These are phyloP conservation scores for Allantophomopsis lycopodina DNA, from an alignment of 2,329 filamentous ascomycete genomes.

Conservation along the genomic window DNA sequence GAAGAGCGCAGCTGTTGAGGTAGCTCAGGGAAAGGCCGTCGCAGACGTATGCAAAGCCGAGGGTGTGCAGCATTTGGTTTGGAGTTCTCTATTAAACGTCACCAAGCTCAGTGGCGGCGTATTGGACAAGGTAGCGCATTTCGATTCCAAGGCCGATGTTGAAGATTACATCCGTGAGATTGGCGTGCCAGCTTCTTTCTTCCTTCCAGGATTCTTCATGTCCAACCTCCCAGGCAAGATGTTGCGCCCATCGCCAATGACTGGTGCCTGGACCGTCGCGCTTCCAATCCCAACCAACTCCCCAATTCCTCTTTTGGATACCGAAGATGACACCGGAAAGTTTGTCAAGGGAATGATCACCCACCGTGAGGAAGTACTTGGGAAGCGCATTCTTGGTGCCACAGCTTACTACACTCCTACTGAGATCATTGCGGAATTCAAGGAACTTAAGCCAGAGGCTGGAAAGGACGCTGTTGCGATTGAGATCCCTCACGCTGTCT, in stretches of 20 bases:
- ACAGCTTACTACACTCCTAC: conserved; percentile 24
- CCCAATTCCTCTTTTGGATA: conserved; percentile 19
- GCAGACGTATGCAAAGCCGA: conserved; percentile 29
- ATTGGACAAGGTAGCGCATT: conserved; percentile 19
- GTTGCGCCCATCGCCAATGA: conserved; percentile 8
- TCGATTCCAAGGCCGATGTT: conserved; percentile 21
- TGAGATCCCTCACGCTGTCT: conserved; percentile 25
- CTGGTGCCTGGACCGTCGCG: conserved; percentile 15
- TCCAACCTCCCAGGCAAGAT: conserved; percentile 24
- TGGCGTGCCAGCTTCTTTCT: conserved; percentile 32
- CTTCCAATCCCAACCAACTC: conserved; percentile 15
- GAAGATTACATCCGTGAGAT: conserved; percentile 20
- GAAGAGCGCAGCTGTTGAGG: conserved; percentile 23
- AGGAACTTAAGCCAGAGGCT: conserved; percentile 23
- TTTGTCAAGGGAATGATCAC: conserved; percentile 18
- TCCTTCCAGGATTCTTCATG: conserved; percentile 36
- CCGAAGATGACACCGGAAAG: conserved; percentile 20
- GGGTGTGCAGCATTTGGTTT: conserved; percentile 30
- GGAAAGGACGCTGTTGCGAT: conserved; percentile 22
- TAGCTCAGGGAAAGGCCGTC: conserved; percentile 31
- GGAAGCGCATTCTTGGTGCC: conserved; percentile 27
- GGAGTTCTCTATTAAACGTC: conserved; percentile 27
- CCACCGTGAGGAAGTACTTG: conserved; percentile 22
- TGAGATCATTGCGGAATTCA: conserved; percentile 25
- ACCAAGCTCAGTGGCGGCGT: conserved; percentile 11